Percentiles rank a stretch among this genome's conserved stretches.
phyloP scores from a whole-genome alignment of 768 basidiomycete genomes.

The Lentinula edodes region DNA sequence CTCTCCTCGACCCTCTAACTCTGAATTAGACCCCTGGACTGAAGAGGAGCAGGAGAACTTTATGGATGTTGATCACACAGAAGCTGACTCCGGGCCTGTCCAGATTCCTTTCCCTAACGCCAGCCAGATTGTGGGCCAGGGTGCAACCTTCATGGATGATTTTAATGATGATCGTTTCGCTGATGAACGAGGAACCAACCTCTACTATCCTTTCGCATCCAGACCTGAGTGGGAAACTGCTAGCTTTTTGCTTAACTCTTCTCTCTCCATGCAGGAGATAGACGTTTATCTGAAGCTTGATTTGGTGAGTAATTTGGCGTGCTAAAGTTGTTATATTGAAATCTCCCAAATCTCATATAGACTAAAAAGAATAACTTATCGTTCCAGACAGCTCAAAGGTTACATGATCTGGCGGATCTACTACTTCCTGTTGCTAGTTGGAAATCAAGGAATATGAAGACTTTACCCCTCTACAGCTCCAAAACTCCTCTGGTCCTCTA shows the following conservation, averaged over 20 bases:
- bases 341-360: background rate
- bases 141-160: background rate
- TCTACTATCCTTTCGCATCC: background rate
- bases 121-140: background rate
- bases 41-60: no score
- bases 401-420: background rate
- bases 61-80: no score
- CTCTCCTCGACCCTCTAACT: no score
- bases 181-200: background rate
- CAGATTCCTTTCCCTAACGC: no score
- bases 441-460: background rate
- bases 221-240: no score
- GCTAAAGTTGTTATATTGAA: background rate
- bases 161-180: background rate
- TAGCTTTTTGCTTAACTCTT: no score
- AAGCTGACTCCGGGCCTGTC: no score
- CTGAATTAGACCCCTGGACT: no score
- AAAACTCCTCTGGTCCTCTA: background rate
- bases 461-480: background rate
- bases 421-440: background rate
- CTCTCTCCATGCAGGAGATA: background rate
- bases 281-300: background rate
- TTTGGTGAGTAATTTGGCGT: no score
- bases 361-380: background rate
- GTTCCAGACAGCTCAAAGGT: background rate